Evolutionary conservation across 2,329 filamentous ascomycete genomes (phyloP), one percentile per base, ranked within the genome.

Genomic region (Epichloe coenophiala): DNA sequence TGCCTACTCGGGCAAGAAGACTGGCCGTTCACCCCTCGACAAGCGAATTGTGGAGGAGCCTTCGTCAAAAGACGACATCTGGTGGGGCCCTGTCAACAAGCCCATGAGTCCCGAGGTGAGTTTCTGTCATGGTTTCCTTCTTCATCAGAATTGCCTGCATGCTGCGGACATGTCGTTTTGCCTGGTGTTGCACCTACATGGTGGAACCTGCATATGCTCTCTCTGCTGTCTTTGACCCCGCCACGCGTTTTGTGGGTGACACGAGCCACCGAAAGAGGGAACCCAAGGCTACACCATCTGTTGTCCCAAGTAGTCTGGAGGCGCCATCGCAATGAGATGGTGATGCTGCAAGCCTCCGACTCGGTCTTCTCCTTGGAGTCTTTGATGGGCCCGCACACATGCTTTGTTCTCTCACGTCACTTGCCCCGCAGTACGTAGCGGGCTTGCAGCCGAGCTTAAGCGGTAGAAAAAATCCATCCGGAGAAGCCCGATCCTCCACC

Each of bases 41-140:
- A 98, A 98, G 84, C 85, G 93, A 68, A 87, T 98, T 66, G 93
- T 98, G 66, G 82, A 94, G 74, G 93, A 98, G 71, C 75, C 83
- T 53, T 76, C 81, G 56, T 97, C 93, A 57, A 84, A 95, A 69
- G 84, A 93, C 51, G 82, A 98, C 55, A 80, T 98, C 64, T 98
- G 93, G 93, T 97, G 93, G 93, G 93, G 93, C 64, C 91, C 93
- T 51, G 93, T 98, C 60, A 98, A 98, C 80, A 97, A 97, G 81
- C 87, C 91, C 66, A 98, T 98, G 93, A 84, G 81, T 60, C 81
- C 89, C 62, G 90, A 97, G 70, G 93, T 97, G 84, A 82, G 59
- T 58, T 41, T 38, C 11, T 39, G 12, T 19, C 19, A 40, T 53
- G 31, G 43, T 52, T 51, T 33, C 33, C 1, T 27, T 42, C 5